These are phyloP conservation scores for Guillardia theta DNA, from an alignment of 78 protist species.

Conservation along the genomic window DNA sequence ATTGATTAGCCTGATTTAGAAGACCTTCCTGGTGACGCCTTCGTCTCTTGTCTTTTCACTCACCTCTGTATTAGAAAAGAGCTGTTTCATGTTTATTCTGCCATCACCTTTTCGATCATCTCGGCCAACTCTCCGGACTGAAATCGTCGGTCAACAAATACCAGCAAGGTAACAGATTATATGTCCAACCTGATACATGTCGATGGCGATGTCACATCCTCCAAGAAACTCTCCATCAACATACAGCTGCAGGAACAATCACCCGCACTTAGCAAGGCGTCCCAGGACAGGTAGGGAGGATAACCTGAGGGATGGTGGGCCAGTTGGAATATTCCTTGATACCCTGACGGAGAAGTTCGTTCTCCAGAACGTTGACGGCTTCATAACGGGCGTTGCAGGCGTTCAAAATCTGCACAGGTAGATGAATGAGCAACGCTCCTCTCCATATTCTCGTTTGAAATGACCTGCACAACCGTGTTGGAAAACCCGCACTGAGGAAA, in stretches of 20 bases:
- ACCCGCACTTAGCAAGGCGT: no score
- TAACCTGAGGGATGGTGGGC: constrained; percentile 87
- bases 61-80: no score
- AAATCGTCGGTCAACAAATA: not conserved
- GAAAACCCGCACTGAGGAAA: constrained; percentile 83
- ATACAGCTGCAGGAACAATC: constrained; percentile 62
- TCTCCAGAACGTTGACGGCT: constrained; percentile 65
- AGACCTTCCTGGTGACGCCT: no score
- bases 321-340: constrained; percentile 73
- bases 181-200: constrained; percentile 57
- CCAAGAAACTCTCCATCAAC: constrained; percentile 87
- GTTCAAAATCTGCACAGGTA: constrained; percentile 1
- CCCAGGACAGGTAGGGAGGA: not conserved
- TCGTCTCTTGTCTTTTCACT: no score
- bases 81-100: not conserved
- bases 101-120: not conserved
- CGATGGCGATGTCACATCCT: constrained; percentile 78
- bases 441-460: no score
- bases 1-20: no score
- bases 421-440: not conserved
- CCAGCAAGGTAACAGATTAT: not conserved
- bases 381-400: not conserved
- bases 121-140: constrained; percentile 31
- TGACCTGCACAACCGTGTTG: constrained; percentile 72
- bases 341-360: constrained; percentile 67